phyloP scores from a whole-genome alignment of 495 filamentous ascomycete species.

The Lindgomyces ingoldianus region DNA sequence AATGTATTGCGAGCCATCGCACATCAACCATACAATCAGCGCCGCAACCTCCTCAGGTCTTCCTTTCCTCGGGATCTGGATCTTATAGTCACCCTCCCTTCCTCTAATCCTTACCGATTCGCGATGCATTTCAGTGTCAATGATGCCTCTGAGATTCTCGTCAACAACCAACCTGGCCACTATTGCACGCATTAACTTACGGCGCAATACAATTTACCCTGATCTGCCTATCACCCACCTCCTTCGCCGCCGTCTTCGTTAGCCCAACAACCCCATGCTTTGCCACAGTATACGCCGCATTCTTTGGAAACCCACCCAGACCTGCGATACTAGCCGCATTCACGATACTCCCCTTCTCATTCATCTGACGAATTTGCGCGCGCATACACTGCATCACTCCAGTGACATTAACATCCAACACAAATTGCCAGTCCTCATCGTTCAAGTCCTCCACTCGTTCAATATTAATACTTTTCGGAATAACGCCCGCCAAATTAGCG shows the following conservation, averaged over 20 bases:
- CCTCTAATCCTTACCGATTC: constrained; percentile 42
- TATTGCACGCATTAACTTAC: too few species aligned
- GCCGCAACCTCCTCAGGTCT: constrained; percentile 55
- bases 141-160: constrained; percentile 48
- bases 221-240: constrained; percentile 34
- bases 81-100: constrained; percentile 40
- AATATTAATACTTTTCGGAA: constrained; percentile 33
- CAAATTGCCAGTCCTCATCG: constrained; percentile 38
- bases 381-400: constrained; percentile 39
- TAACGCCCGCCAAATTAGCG: constrained; percentile 38
- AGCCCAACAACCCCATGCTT: constrained; percentile 40
- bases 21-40: constrained; percentile 58
- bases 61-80: constrained; percentile 49
- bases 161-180: neutral
- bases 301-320: constrained; percentile 32
- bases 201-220: constrained; percentile 40
- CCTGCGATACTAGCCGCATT: constrained; percentile 36
- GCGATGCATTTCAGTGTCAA: constrained; percentile 58
- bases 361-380: constrained; percentile 31
- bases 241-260: constrained; percentile 37
- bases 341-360: constrained; percentile 35
- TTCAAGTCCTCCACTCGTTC: constrained; percentile 36
- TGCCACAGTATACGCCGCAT: constrained; percentile 32
- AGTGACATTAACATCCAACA: constrained; percentile 37
- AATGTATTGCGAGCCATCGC: constrained; percentile 58